These are phyloP conservation scores for Blastobotrys capitulatus DNA, from an alignment of 1,139 yeast species.

Conservation along the genomic window DNA sequence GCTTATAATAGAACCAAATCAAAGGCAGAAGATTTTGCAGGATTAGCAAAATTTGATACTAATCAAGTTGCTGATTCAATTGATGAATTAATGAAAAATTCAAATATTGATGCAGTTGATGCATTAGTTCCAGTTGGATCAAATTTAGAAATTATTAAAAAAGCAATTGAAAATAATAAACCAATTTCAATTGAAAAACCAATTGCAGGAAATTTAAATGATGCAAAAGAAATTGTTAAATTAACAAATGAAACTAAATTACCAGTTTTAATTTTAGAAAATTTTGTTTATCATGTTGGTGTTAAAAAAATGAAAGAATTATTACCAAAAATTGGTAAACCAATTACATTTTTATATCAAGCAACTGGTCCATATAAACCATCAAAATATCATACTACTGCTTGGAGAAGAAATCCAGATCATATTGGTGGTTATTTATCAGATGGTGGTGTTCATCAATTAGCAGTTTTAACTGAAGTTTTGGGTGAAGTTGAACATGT, in stretches of 20 bases:
- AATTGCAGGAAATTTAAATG: slow-evolving; percentile 75
- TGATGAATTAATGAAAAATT: slow-evolving; percentile 60
- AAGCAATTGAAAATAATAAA: slow-evolving; percentile 62
- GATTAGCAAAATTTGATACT: slow-evolving; percentile 47
- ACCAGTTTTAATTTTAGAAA: slow-evolving; percentile 76
- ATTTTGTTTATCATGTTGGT: slow-evolving; percentile 69
- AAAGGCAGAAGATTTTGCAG: slow-evolving; percentile 79
- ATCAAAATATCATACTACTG: slow-evolving; percentile 52
- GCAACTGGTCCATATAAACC: slow-evolving; percentile 76
- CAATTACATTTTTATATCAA: slow-evolving; percentile 70
- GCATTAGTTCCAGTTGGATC: slow-evolving; percentile 81
- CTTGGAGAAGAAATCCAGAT: slow-evolving; percentile 83
- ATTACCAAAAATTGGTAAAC: slow-evolving; percentile 66
- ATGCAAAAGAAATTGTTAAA: slow-evolving; percentile 72
- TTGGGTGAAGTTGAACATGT: slow-evolving; percentile 67
- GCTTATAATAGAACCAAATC: slow-evolving; percentile 77
- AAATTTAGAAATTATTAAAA: slow-evolving; percentile 60
- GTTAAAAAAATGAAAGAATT: slow-evolving; percentile 48
- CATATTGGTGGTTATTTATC: slow-evolving; percentile 88
- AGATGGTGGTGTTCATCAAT: slow-evolving; percentile 95
- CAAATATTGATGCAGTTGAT: slow-evolving; percentile 67
- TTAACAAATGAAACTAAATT: slow-evolving; percentile 51
- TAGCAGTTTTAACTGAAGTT: slow-evolving; percentile 79
- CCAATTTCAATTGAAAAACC: slow-evolving; percentile 86
- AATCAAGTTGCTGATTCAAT: slow-evolving; percentile 55